Base-by-base conservation (phyloP, 345 rosid species). In the Camelina hispida region DNA sequence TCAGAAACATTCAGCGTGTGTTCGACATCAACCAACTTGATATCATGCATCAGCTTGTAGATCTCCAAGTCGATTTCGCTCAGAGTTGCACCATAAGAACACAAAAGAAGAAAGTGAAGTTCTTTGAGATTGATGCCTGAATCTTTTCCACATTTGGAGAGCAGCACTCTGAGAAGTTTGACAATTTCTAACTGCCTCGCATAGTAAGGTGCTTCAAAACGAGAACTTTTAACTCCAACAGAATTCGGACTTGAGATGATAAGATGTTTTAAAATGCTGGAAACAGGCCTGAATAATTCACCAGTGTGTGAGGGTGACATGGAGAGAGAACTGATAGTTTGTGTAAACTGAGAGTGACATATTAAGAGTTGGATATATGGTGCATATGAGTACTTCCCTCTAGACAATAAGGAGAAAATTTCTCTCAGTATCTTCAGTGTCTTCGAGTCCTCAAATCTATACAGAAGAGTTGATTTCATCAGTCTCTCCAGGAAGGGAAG, bases 71-170 rank as follows among this genome's bases (percentile, higher is more conserved):
- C 97, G 74, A 81, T 78, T 65, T 89, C 87, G 78, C 88, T 40
- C 5, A 89, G 81, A 15, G 97, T 92, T 59, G 96, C 99, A 79
- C 92, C 91, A 84, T 95, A 95, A 65, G 97, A 89, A 83, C 90
- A 85, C 80, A 89, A 79, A 77, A 95, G 92, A 81, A 92, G 83
- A 10, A 78, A 74, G 62, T 81, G 82, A 58, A 95, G 80, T 74
- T 87, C 93, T 83, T 73, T 85, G 46, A 84, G 84, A 86, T 90
- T 85, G 72, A 95, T 72, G 57, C 84, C 87, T 77, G 68, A 66
- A 68, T 86, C 89, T 48, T 81, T 82, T 74, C 72, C 82, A 72
- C 82, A 84, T 71, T 71, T 77, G 71, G 74, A 79, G 64, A 95
- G 79, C 17, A 95, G 84, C 61, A 79, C 77, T 77, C 88, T 84